Evolutionary conservation across 1,284 basidiomycete genomes (phyloP), one percentile per base, ranked within the genome.

Genomic region (Rhodotorula sp.): DNA sequence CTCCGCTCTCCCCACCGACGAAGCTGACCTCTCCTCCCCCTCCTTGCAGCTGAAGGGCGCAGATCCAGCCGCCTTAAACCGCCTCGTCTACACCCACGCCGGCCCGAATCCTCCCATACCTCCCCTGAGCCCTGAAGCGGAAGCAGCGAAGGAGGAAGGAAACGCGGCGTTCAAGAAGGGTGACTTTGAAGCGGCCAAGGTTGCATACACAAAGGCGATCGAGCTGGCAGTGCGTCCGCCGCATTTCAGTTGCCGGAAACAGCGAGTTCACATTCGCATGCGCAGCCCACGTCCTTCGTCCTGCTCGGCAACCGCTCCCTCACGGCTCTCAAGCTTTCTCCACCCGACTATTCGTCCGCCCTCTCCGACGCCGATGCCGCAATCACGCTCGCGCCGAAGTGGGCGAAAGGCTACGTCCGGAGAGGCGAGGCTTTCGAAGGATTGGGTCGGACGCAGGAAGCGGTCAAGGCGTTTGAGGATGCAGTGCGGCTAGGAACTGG

Each of bases 31-130:
- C 28, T 55, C 40, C n/a, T n/a, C 16, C 8, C 7, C 13, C 40
- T 13, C 2, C 50, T 16, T n/a, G 22, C 53, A 64, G 65, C 58
- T 73, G 15, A 73, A 73, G 54, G 71, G 71, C 22, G 76, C 76
- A 31, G 76, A 77, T 30, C 76, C 76, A 1, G 51, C 50, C 4
- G 75, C 65, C 20, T 62, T 77, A 47, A 70, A 62, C 2, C 51
- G 66, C 6, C 52, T 76, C 16, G 74, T 75, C 15, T 53, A 51
- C 31, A 55, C 63, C 10, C 72, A 77, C 56, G 73, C 72, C 2
- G 74, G 74, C 2, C 76, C 76, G 11, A 75, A 73, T 58, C 74
- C 75, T 11, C 76, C 76, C 4, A 54, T 77, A 20, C 64, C 69
- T 22, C 75, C 75, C 0, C 55, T 77, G 5, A 63, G 68, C 2